These are phyloP conservation scores for Phanerochaete carnosa DNA, from an alignment of 768 basidiomycete species.

Conservation along the genomic window DNA sequence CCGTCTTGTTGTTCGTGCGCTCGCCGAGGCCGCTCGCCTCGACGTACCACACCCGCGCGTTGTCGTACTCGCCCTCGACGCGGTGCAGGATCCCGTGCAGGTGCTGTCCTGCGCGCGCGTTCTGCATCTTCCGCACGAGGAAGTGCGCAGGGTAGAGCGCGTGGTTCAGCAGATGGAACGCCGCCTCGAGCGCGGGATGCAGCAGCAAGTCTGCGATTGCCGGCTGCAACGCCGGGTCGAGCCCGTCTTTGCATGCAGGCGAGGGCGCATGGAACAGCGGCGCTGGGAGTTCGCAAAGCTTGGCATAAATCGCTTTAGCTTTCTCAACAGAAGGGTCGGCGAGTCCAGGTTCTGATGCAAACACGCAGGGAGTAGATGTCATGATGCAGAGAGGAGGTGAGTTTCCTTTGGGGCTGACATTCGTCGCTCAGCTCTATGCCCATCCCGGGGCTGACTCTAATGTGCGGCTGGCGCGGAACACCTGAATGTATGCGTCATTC, in stretches of 20 bases:
- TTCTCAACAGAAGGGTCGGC: not conserved
- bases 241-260: not conserved
- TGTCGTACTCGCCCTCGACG: constrained; percentile 3
- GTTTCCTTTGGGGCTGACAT: no score
- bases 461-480: not conserved
- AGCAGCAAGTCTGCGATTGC: not conserved
- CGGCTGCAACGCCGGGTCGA: not conserved
- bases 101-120: constrained; percentile 2
- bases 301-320: not conserved
- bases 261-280: not conserved
- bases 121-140: constrained; percentile 6
- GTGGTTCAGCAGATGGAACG: constrained; percentile 32
- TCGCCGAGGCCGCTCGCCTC: constrained; percentile 1
- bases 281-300: not conserved
- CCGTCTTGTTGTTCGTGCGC: not conserved
- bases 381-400: no score
- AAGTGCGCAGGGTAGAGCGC: constrained; percentile 44
- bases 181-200: constrained; percentile 1
- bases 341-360: not conserved
- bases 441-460: no score
- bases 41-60: constrained; percentile 1
- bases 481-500: no score
- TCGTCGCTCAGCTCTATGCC: no score
- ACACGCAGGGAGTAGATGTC: not conserved
- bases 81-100: constrained; percentile 1